phyloP scores from a whole-genome alignment of 495 filamentous ascomycete genomes.

The Penicillium psychrofluorescens region DNA sequence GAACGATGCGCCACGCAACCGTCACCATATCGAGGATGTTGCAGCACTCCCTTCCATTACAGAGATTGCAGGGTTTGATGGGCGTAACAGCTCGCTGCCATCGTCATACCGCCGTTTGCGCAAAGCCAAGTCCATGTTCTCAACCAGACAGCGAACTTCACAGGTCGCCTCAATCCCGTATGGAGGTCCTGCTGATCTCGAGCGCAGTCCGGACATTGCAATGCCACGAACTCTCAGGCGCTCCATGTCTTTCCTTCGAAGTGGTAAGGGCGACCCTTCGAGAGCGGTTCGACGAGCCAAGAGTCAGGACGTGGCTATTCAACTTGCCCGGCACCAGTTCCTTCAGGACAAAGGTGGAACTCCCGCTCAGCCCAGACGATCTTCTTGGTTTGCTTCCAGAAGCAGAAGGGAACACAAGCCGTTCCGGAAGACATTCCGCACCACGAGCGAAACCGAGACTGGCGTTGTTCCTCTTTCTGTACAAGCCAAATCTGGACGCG shows the following conservation, averaged over 20 bases:
- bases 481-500: slow-evolving; percentile 13
- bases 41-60: slow-evolving; percentile 26
- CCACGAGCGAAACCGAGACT: slow-evolving; percentile 31
- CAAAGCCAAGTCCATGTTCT: slow-evolving; percentile 68
- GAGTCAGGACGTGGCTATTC: slow-evolving; percentile 40
- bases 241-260: slow-evolving; percentile 57
- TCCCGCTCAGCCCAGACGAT: slow-evolving; percentile 31
- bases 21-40: slow-evolving; percentile 7
- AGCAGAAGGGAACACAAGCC: slow-evolving; percentile 41
- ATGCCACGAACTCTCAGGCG: slow-evolving; percentile 34
- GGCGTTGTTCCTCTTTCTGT: slow-evolving; percentile 18
- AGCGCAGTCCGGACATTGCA: slow-evolving; percentile 14
- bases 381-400: slow-evolving; percentile 40
- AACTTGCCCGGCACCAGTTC: slow-evolving; percentile 42
- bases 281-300: slow-evolving; percentile 20
- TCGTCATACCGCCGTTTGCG: slow-evolving; percentile 71
- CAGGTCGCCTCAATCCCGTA: slow-evolving; percentile 8
- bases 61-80: slow-evolving; percentile 42
- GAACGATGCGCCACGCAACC: not conserved
- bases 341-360: slow-evolving; percentile 26
- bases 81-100: slow-evolving; percentile 55
- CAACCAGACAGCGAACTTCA: slow-evolving; percentile 38
- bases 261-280: slow-evolving; percentile 18
- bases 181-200: slow-evolving; percentile 6
- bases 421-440: slow-evolving; percentile 56